Base-by-base conservation (phyloP, 192 early-diverging fungal species). In the Phycomyces nitens region DNA sequence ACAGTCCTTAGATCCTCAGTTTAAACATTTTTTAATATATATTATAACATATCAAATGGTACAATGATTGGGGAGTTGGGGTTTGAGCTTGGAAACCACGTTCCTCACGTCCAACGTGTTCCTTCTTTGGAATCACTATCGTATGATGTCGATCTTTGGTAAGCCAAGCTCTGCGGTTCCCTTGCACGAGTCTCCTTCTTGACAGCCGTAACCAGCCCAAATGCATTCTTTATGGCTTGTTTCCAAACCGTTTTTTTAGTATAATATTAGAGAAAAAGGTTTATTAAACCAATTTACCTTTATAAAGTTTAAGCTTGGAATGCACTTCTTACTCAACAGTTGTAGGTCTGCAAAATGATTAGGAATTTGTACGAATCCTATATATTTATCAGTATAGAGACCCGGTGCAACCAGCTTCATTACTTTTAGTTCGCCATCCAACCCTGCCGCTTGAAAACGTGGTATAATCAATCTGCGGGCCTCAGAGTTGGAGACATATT, bases 161-260 rank as follows among this genome's bases (percentile, higher is more conserved):
- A 58, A 14, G 40, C 16, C 20, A 40, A 58, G 39, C 40, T 58
- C 39, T 58, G n/a, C n/a, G n/a, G 41, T 23, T 20, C 22, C 20
- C 22, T 58, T 55, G 24, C 2, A 2, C 23, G n/a, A n/a, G n/a
- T 55, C 38, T 58, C 56, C 43, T 58, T 58, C 18, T 43, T 58
- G 21, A 58, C 22, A 22, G 56, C 34, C 0, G 0, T 18, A 43
- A 1, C 0, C 41, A 58, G 42, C 12, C 41, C 1, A 20, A 2
- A 1, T 10, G 18, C 56, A 43, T 58, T 58, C 42, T 58, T 58
- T 3, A 42, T 21, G n/a, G 56, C 16, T 15, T 58, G 39, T 4
- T 42, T 5, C 38, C 43, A 43, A n/a, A n/a, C n/a, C 43, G 15
- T 58, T 58, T 58, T 58, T 58, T 41, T 18, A 41, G 18, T 24